A percentile compares a stretch with the other conserved stretches of the same genome.
These are phyloP conservation scores for Thalassiosira mediterranea DNA, from an alignment of 352 stramenopile genomes.

Conservation along the genomic window DNA sequence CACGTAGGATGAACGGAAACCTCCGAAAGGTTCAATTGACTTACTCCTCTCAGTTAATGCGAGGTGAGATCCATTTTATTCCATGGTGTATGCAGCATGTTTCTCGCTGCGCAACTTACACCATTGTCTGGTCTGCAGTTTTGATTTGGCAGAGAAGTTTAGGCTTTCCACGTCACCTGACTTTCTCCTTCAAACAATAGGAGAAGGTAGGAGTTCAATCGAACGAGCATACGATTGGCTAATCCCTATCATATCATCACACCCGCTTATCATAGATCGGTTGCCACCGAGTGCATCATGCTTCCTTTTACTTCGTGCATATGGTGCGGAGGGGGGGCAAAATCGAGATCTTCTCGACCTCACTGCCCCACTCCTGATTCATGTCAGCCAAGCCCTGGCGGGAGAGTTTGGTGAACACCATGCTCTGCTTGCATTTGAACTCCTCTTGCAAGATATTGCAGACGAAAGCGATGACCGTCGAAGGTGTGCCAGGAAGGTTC, in stretches of 20 bases:
- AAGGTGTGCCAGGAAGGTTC: constrained; percentile 66
- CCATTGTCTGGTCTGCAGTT: too few species aligned
- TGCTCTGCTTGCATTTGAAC: constrained; percentile 62
- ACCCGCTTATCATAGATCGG: constrained; percentile 67
- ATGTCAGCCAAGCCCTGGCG: constrained; percentile 70
- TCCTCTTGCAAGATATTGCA: constrained; percentile 73
- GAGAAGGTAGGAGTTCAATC: constrained; percentile 67
- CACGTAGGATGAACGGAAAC: constrained; percentile 71
- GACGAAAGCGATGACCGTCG: constrained; percentile 63
- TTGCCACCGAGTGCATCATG: constrained; percentile 74
- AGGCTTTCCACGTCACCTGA: constrained; percentile 60
- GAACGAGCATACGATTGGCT: constrained; percentile 82
- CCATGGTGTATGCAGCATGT: too few species aligned
- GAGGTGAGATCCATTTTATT: constrained; percentile 4
- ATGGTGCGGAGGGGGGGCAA: constrained; percentile 69
- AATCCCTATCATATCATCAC: constrained; percentile 76
- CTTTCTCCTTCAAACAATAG: constrained; percentile 77
- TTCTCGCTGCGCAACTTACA: too few species aligned
- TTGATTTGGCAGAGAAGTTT: constrained; percentile 69
- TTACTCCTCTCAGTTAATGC: constrained; percentile 70
- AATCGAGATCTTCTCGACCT: constrained; percentile 66
- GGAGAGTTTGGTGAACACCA: constrained; percentile 66
- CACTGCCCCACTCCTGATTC: constrained; percentile 60
- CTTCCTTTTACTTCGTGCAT: constrained; percentile 74
- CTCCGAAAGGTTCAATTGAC: constrained; percentile 75